Evolutionary conservation across 495 filamentous ascomycete species (phyloP).

Genomic region (Penicillium angulare): DNA sequence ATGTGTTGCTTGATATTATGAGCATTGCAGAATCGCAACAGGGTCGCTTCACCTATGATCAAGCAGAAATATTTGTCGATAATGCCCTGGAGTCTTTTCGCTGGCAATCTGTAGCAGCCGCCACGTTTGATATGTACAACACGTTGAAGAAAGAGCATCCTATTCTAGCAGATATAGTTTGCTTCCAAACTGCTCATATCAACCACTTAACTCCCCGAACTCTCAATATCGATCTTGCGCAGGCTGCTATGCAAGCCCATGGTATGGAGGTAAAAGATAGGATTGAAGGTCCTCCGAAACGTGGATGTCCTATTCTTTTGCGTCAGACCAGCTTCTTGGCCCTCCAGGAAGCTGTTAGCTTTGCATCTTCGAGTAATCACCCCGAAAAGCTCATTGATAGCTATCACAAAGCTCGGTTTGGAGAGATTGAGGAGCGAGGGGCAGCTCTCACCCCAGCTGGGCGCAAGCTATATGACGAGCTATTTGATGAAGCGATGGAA

Average conservation of each 20-base stretch:
- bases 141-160: constrained; percentile 36
- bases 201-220: constrained; percentile 48
- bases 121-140: constrained; percentile 37
- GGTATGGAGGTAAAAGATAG: constrained; percentile 39
- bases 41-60: constrained; percentile 20
- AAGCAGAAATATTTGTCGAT: constrained; percentile 29
- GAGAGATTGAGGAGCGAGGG: constrained; percentile 45
- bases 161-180: constrained; percentile 42
- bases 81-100: constrained; percentile 38
- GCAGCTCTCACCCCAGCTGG: no score
- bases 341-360: constrained; percentile 34
- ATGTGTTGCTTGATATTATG: constrained; percentile 25
- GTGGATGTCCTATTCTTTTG: constrained; percentile 35
- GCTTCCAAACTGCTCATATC: constrained; percentile 40
- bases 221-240: constrained; percentile 41
- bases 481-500: no score
- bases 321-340: constrained; percentile 47
- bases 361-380: constrained; percentile 29
- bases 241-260: constrained; percentile 28
- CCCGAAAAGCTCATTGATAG: constrained; percentile 21
- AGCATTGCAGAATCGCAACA: constrained; percentile 20
- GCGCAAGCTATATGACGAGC: no score
- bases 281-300: constrained; percentile 40
- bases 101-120: constrained; percentile 39
- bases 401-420: constrained; percentile 43